phyloP scores from a whole-genome alignment of 2,329 filamentous ascomycete species.

The Hawksworthiomyces lignivorus region DNA sequence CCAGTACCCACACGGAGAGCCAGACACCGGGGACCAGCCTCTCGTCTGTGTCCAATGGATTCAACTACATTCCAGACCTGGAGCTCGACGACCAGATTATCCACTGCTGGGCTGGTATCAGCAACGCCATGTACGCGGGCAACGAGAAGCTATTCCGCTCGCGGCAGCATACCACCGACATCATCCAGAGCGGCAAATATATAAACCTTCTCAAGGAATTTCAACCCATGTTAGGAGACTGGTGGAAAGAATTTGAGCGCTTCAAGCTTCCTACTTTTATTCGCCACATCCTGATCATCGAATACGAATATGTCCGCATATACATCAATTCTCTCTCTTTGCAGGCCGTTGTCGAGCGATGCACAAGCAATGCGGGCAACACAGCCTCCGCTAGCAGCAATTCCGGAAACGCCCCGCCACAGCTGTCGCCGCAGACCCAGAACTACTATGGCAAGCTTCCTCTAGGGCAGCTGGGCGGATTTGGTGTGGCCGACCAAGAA shows the following conservation, averaged over 20 bases:
- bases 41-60: constrained; percentile 48
- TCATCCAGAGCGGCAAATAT: constrained; percentile 83
- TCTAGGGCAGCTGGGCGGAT: constrained; percentile 55
- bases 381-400: constrained; percentile 16
- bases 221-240: constrained; percentile 67
- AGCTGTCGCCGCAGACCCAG: constrained; percentile 55
- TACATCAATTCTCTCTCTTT: constrained; percentile 92
- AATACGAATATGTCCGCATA: constrained; percentile 91
- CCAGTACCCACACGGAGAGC: constrained; percentile 39
- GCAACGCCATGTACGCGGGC: constrained; percentile 82
- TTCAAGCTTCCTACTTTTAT: constrained; percentile 60
- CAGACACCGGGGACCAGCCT: constrained; percentile 54
- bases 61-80: constrained; percentile 60
- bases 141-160: constrained; percentile 86
- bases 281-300: constrained; percentile 76
- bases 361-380: constrained; percentile 54
- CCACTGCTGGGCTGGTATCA: constrained; percentile 91
- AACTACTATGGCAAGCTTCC: constrained; percentile 58
- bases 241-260: constrained; percentile 76
- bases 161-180: constrained; percentile 76
- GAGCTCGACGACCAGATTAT: constrained; percentile 63
- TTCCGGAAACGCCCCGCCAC: constrained; percentile 19
- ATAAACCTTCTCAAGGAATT: constrained; percentile 74
- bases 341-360: constrained; percentile 90
- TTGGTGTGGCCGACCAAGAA: constrained; percentile 59